Evolutionary conservation across 257 asterid species (phyloP).

Genomic region (Paraleonurus japonicus): DNA sequence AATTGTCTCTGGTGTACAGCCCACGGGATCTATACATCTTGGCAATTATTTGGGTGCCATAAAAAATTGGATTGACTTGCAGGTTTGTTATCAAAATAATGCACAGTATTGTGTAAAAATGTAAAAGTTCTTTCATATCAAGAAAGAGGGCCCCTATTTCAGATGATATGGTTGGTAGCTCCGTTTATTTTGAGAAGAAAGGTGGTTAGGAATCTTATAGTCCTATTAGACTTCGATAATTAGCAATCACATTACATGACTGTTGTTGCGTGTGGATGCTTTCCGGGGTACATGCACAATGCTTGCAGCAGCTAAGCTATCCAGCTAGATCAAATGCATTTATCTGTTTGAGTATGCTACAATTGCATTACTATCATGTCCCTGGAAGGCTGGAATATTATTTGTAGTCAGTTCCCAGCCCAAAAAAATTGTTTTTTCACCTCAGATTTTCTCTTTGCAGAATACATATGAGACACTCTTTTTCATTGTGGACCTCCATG

Average conservation of each 20-base stretch:
- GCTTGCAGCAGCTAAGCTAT: background rate
- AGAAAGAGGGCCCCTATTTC: background rate
- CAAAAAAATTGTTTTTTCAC: conserved; percentile 16
- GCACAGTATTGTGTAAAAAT: conserved; percentile 5
- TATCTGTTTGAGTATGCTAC: conserved; percentile 8
- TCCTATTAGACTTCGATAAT: background rate
- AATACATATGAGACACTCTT: conserved; percentile 79
- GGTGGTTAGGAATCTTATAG: conserved; percentile 9
- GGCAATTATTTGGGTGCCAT: conserved; percentile 97
- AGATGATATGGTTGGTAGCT: conserved; percentile 5
- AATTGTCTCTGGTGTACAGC: conserved; percentile 98
- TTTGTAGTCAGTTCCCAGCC: conserved; percentile 4
- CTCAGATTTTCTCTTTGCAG: conserved; percentile 55
- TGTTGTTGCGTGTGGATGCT: conserved; percentile 10
- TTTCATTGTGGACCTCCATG: conserved; percentile 99
- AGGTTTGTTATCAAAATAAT: conserved; percentile 45
- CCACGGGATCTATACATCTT: conserved; percentile 96
- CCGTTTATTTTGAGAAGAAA: background rate
- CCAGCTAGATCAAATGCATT: conserved; percentile 17
- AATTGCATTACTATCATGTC: conserved; percentile 16
- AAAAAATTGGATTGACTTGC: conserved; percentile 87
- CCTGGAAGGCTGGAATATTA: background rate
- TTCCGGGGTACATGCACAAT: background rate
- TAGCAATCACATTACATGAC: background rate
- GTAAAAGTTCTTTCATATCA: conserved; percentile 17